Percentiles rank a stretch among this genome's conserved stretches.
phyloP scores from a whole-genome alignment of 495 filamentous ascomycete genomes.

The Thozetella sp. region DNA sequence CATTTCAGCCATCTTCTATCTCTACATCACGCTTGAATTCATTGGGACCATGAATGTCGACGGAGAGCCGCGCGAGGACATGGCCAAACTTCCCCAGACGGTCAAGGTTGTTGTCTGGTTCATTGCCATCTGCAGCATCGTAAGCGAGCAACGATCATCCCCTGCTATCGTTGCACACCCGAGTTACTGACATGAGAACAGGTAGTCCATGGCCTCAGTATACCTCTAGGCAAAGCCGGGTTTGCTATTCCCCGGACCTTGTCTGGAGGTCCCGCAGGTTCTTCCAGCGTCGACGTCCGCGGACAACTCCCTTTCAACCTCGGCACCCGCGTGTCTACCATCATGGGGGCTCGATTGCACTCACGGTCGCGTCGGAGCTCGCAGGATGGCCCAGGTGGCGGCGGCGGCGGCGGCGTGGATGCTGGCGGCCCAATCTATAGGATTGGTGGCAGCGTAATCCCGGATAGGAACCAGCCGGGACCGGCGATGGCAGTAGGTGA shows the following conservation, averaged over 20 bases:
- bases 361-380: constrained; percentile 12
- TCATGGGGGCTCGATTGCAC: constrained; percentile 25
- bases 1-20: constrained; percentile 90
- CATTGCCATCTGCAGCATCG: constrained; percentile 81
- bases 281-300: constrained; percentile 13
- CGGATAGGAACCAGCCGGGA: background rate
- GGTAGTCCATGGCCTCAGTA: constrained; percentile 85
- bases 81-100: constrained; percentile 60
- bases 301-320: constrained; percentile 19
- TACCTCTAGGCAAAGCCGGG: constrained; percentile 82
- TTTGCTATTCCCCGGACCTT: constrained; percentile 78
- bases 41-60: constrained; percentile 55
- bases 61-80: constrained; percentile 66
- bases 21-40: constrained; percentile 78
- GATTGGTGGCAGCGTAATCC: constrained; percentile 40
- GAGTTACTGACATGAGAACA: constrained; percentile 30
- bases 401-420: background rate
- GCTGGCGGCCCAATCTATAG: constrained; percentile 28
- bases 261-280: constrained; percentile 46
- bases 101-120: constrained; percentile 84
- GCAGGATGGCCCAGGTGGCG: constrained; percentile 20
- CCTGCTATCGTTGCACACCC: background rate
- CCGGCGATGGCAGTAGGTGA: background rate
- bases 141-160: constrained; percentile 38
- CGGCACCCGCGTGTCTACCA: constrained; percentile 19